Evolutionary conservation across 192 early-diverging fungal species (phyloP), one percentile per base, ranked within the genome.

Genomic region (Linnemannia zychae): DNA sequence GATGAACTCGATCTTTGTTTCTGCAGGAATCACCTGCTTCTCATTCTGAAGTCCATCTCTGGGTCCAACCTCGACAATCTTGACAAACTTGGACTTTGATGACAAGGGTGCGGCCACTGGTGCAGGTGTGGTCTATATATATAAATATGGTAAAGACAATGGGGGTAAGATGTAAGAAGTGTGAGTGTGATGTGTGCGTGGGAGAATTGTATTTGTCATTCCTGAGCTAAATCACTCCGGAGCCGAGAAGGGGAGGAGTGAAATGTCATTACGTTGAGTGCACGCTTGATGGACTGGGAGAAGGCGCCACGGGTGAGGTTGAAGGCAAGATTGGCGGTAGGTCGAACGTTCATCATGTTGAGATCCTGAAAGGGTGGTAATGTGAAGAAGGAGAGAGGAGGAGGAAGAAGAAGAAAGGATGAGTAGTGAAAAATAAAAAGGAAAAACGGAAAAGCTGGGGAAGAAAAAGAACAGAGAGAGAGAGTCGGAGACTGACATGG

Each of bases 21-120:
- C 91, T 7, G 96, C 93, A 18, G 97, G 93, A 50, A 99, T 90
- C 28, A 96, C 72, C 7, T 90, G 89, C 84, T 95, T 95, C 88
- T 99, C 98, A 79, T 99, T 99, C 87, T 99, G 98, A 28, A 99
- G 91, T 49, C 98, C 98, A 87, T 99, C 98, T 33, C 98, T 92
- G 12, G 98, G 97, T 0, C 96, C 95, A n/a, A 99, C 97, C 76
- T 99, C 97, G 34, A 98, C 97, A 85, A 99, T 95, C 79, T 96
- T 97, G 37, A 98, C 95, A 78, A 90, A 90, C 67, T 75, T 81
- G 7, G 85, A 74, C 52, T n/a, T 57, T 9, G 52, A 57, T 22
- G 76, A 84, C 38, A 72, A 34, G 46, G 47, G 50, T 13, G 76
- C 82, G 38, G 52, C 60, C 31, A 74, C 71, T 44, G 73, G 72